These are phyloP conservation scores for Beauveria caledonica DNA, from an alignment of 2,329 filamentous ascomycete species.

Conservation along the genomic window DNA sequence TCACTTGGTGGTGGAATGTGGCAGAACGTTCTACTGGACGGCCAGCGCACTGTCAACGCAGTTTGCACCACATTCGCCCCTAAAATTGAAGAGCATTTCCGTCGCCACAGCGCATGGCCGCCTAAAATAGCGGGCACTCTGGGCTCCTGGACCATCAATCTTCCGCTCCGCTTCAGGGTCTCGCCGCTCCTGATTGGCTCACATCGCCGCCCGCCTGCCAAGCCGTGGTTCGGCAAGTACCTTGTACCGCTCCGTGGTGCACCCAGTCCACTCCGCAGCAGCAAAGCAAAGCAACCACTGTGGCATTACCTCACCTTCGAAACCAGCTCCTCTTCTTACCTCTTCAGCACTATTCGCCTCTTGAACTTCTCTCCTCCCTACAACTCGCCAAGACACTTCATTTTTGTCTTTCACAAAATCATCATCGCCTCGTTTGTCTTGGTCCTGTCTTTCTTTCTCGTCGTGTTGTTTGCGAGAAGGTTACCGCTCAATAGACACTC, in stretches of 20 bases:
- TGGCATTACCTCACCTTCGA: conserved; percentile 13
- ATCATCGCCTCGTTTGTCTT: not conserved
- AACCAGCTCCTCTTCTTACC: conserved; percentile 9
- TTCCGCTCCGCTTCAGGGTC: conserved; percentile 26
- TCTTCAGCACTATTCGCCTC: conserved; percentile 10
- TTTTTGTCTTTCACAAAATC: not conserved
- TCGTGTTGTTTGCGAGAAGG: conserved; percentile 1
- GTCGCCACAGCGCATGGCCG: conserved; percentile 9
- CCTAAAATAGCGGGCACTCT: conserved; percentile 17
- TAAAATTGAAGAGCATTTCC: not conserved
- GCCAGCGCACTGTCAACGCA: conserved; percentile 5
- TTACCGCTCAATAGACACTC: not conserved
- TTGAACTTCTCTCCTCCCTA: conserved; percentile 9
- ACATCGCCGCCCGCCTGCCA: conserved; percentile 12
- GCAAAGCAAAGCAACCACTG: conserved; percentile 10
- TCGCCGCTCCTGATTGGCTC: conserved; percentile 28
- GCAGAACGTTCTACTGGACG: conserved; percentile 24
- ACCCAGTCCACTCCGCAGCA: not conserved
- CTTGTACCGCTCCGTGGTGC: conserved; percentile 3
- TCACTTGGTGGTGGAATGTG: conserved; percentile 18
- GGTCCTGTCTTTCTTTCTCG: not conserved
- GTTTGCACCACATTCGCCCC: not conserved
- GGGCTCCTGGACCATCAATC: conserved; percentile 25
- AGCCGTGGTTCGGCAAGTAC: conserved; percentile 7
- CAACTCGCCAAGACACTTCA: conserved; percentile 1